Evolutionary conservation across 148 eudicot species (phyloP), one percentile per base, ranked within the genome.

Genomic region (Rhododendron ovatum): DNA sequence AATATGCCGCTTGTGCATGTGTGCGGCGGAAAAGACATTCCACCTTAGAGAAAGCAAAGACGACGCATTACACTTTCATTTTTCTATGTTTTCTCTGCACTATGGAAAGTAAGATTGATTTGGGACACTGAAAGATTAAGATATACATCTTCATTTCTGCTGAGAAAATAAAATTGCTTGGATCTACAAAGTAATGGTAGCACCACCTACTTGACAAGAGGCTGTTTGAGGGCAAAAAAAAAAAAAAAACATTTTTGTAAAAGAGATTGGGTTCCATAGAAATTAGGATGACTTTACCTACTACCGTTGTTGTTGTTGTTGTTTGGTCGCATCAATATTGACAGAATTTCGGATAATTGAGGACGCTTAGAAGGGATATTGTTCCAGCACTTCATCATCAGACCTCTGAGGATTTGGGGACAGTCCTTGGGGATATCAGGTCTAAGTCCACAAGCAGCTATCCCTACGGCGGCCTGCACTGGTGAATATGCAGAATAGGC

Each of bases 391-490:
- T 92, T 93, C 45, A 83, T 84, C 98, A 96, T 93, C 76, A 96
- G 85, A 13, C 94, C 88, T 86, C 89, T 91, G 69, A 96, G 89
- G 57, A 91, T 85, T 74, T 86, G 99, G 28, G 98, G 97, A 89
- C 99, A 96, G 81, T 92, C 94, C 86, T 95, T 95, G 30, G 99
- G 99, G 80, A 96, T 95, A 18, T 96, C 99, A 50, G 99, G 99
- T 87, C 99, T 95, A 77, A 96, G 95, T 81, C 99, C 99, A 84
- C 98, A 96, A 71, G 99, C 99, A 81, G 97, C 99, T 86, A 96
- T 96, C 22, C 97, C 99, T 15, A 96, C 98, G 6, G 98, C 98
- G 13, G 99, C 99, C 86, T 96, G 99, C n/a, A 96, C 98, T 3
- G 99, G 99, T 53, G 99, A 96, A 87, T 84, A 94, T 7, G 98